Evolutionary conservation across 768 basidiomycete species (phyloP), one percentile per base, ranked within the genome.

Genomic region (Paxillus involutus): DNA sequence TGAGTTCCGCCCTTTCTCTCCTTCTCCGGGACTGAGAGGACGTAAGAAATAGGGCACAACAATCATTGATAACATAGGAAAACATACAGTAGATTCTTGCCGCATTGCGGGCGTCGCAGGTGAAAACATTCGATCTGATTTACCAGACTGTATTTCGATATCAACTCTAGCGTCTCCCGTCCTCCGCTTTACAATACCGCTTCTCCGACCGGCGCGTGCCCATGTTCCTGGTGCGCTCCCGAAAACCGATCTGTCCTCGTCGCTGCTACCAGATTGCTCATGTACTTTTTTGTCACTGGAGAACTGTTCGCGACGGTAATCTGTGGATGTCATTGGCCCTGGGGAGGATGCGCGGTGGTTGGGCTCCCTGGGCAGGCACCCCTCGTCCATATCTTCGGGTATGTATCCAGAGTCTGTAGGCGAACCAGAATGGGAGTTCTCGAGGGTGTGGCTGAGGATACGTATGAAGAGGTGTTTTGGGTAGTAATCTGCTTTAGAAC

Each of bases 401-500:
- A 56, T 48, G 47, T 47, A 47, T 40, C 13, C 29, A 8, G 49
- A 46, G 6, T 67, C 64, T 6, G 67, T 57, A 14, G 59, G 57
- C 33, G 51, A 50, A 36, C 44, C 47, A 4, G 36, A 30, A 9
- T 41, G 24, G 12, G 36, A 45, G 24, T 51, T 44, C 19, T 63
- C 66, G 26, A 89, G 73, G 44, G 83, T 75, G 62, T 91, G 89
- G 56, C 81, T 81, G 21, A 91, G 76, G 33, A 88, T 71, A 17
- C 84, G 81, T 36, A 89, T 71, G 72, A 90, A 91, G 19, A 91
- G 78, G 61, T 90, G 88, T 53, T 80, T 77, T 14, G 68, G 57
- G 69, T 86, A 91, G 63, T 89, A 90, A 63, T 89, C 87, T 11
- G 78, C 79, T 68, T 89, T 85, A 7, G 86, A 87, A 45, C 85